Percentiles rank a stretch among this genome's conserved stretches.
These are phyloP conservation scores for Angophora floribunda DNA, from an alignment of 345 rosid genomes.

Conservation along the genomic window DNA sequence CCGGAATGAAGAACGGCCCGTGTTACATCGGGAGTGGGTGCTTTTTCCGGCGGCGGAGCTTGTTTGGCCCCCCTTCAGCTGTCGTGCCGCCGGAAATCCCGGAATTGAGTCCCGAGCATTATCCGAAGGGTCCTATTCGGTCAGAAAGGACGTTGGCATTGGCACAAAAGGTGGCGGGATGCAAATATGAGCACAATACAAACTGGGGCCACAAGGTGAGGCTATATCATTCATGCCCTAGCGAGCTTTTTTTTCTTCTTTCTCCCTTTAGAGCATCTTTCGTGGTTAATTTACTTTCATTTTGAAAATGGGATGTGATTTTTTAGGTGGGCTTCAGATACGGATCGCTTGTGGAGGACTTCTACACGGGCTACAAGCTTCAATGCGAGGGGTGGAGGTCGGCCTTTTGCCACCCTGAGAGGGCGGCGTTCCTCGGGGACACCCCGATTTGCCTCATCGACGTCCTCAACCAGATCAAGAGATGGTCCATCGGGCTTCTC, in stretches of 20 bases:
- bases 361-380: conserved; percentile 38
- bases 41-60: conserved; percentile 43
- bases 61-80: conserved; percentile 35
- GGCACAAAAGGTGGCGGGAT: conserved; percentile 46
- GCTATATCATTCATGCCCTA: background rate
- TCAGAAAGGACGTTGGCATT: conserved; percentile 9
- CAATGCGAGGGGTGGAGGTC: conserved; percentile 71
- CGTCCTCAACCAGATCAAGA: conserved; percentile 30
- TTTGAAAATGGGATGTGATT: background rate
- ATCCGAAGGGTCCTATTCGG: conserved; percentile 13
- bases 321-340: conserved; percentile 55
- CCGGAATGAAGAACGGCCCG: conserved; percentile 45
- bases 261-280: background rate
- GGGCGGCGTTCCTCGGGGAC: conserved; percentile 56
- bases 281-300: background rate
- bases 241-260: background rate
- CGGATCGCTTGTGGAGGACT: conserved; percentile 72
- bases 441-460: conserved; percentile 39
- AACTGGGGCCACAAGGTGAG: conserved; percentile 59
- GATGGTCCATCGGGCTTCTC: conserved; percentile 63
- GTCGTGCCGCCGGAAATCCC: conserved; percentile 17
- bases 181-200: conserved; percentile 43
- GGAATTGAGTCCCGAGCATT: conserved; percentile 16
- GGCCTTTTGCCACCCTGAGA: conserved; percentile 40
- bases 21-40: conserved; percentile 47